Evolutionary conservation across 116 monocot species (phyloP), one percentile per base, ranked within the genome.

Genomic region (Cymodocea nodosa): DNA sequence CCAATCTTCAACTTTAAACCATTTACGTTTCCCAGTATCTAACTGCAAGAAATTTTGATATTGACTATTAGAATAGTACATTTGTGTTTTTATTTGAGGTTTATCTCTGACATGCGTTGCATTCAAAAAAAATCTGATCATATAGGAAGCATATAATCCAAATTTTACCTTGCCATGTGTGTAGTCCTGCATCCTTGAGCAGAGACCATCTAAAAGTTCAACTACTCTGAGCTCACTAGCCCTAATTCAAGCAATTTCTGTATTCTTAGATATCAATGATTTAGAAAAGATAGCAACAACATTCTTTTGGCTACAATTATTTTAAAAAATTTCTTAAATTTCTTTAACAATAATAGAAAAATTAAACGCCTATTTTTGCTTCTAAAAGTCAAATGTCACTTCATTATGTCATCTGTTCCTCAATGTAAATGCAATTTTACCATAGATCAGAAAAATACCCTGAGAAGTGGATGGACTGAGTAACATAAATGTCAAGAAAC

Each of bases 131-230:
- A 57, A 18, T 57, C 0, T 8, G 20, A 55, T 55, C 30, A 30
- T 30, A 30, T 30, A 30, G 37, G 37, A 62, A 59, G 25, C n/a
- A 11, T 15, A 59, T 15, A 56, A 52, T 15, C 7, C 65, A 37
- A 52, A 44, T 11, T 19, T 35, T 80, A 79, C 95, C 85, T 90
- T 83, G 62, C 74, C 49, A 50, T 87, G 62, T 23, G 91, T 87
- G 65, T 91, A 91, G 51, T 97, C 91, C 68, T 83, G 88, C 91
- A 97, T 88, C 72, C 88, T 97, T 24, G 81, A 81, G 73, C 97
- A 97, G 8, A 97, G 85, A 50, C 85, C 97, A 78, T 97, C 97
- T 50, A 97, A 72, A 34, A 97, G 91, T 56, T 97, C 97, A 70
- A 85, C 80, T 71, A 83, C 91, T 78, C 97, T 81, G 30, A 97